Base-by-base conservation (phyloP, 1,284 basidiomycete genomes). In the Lignosus rhinocerotis region DNA sequence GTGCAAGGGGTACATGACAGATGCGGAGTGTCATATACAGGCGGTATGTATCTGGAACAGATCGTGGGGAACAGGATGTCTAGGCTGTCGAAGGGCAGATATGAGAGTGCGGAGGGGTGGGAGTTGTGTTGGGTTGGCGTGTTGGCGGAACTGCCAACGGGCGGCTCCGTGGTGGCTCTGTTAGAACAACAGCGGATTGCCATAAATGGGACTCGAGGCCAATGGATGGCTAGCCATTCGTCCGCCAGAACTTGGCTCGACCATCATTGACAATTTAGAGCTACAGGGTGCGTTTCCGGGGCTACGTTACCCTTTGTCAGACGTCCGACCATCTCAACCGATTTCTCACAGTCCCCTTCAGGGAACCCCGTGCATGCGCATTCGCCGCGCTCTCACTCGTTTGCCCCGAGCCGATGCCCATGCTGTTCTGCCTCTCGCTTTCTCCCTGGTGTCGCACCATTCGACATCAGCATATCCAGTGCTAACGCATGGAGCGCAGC, bases 141-240 rank as follows among this genome's bases (percentile, higher is more conserved):
- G 19, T 25, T 21, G 43, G 16, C 16, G 2, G 33, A 6, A 39
- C 32, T 41, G 38, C 17, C 30, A 31, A 17, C 25, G 59, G 53
- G 62, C 57, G 56, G 41, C 55, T 61, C 14, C 8, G 33, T 9
- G 42, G 62, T 64, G 59, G 60, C 62, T 53, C 54, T 57, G 62
- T 51, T 36, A 36, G 57, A 61, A 63, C 59, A 57, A 64, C 56
- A 59, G 59, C 48, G 43, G 38, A n/a, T 41, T 64, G 44, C 63
- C 63, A 51, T 34, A 61, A 53, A 32, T 34, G 58, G 63, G 49
- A 11, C 32, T 25, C 30, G 39, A 46, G 46, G 9, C 43, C 53
- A 61, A 64, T 61, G 56, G 60, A 45, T 53, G 31, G 53, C 53
- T 51, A 58, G 21, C 54, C 50, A 64, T 64, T 64, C 60, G 63